These are phyloP conservation scores for Fonsecaea pugnacius DNA, from an alignment of 2,329 filamentous ascomycete genomes.

Conservation along the genomic window DNA sequence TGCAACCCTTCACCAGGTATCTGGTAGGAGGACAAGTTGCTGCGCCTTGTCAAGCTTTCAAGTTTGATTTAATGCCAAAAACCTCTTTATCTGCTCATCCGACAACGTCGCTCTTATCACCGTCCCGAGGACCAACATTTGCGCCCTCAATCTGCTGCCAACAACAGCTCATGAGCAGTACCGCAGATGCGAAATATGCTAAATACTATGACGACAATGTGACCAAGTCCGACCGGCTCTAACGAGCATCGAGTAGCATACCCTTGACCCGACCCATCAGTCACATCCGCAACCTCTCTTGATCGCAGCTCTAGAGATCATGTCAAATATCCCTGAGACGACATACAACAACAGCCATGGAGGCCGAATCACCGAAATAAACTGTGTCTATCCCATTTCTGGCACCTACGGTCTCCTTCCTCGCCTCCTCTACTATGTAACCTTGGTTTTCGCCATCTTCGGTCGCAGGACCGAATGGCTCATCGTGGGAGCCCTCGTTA, in stretches of 20 bases:
- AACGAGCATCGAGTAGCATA: not conserved
- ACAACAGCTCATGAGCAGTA: not conserved
- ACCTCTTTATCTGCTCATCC: not conserved
- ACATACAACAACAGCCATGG: constrained; percentile 12
- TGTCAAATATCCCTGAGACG: constrained; percentile 25
- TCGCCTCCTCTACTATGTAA: constrained; percentile 40
- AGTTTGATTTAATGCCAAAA: not conserved
- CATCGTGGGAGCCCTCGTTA: constrained; percentile 40
- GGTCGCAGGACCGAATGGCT: constrained; percentile 40
- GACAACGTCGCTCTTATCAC: not conserved
- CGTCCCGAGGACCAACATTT: not conserved
- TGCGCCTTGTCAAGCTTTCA: not conserved
- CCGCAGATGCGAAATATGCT: not conserved
- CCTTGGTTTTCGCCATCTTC: constrained; percentile 40
- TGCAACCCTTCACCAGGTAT: constrained; percentile 10
- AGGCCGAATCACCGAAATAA: constrained; percentile 22
- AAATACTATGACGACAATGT: not conserved
- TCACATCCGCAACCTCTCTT: not conserved
- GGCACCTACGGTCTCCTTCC: constrained; percentile 40
- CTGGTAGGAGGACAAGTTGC: constrained; percentile 6
- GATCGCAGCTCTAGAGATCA: constrained; percentile 5
- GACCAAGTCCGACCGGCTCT: not conserved
- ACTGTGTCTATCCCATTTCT: constrained; percentile 37
- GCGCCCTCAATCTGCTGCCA: not conserved
- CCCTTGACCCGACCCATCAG: not conserved